These are phyloP conservation scores for Tetrapyrgos nigripes DNA, from an alignment of 1,284 basidiomycete species.

Conservation along the genomic window DNA sequence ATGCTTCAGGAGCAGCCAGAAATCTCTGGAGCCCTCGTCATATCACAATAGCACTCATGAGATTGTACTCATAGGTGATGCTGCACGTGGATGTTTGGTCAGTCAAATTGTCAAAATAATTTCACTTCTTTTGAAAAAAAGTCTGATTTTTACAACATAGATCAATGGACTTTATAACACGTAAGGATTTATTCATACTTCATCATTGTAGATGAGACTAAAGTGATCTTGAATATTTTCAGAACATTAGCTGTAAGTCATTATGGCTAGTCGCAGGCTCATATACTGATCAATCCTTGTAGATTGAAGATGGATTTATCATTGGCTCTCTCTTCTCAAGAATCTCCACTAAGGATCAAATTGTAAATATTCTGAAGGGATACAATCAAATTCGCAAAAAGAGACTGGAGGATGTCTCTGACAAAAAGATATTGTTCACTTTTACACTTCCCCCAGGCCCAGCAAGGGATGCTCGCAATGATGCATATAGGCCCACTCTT, in stretches of 20 bases:
- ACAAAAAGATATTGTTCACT: conserved; percentile 13
- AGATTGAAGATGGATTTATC: conserved; percentile 26
- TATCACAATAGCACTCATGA: conserved; percentile 5
- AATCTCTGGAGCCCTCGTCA: conserved; percentile 3
- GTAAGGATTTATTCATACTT: conserved; percentile 10
- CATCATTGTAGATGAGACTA: background rate
- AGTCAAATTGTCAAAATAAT: conserved; percentile 10
- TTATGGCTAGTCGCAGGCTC: no score
- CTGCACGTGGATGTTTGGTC: conserved; percentile 24
- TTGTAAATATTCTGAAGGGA: conserved; percentile 18
- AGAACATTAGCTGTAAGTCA: conserved; percentile 14
- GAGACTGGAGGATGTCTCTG: conserved; percentile 15
- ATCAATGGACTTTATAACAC: conserved; percentile 23
- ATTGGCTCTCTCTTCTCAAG: conserved; percentile 21
- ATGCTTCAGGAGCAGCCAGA: conserved; percentile 19
- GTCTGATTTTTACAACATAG: no score
- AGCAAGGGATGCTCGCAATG: conserved; percentile 19
- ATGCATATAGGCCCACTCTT: conserved; percentile 13
- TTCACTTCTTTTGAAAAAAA: background rate
- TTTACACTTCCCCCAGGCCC: conserved; percentile 19
- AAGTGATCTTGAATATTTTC: background rate
- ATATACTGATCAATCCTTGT: background rate
- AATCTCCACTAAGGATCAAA: no score
- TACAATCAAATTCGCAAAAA: conserved; percentile 19
- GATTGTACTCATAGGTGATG: conserved; percentile 24